phyloP scores from a whole-genome alignment of 306 rosid species.

The Hylodesmum podocarpum region DNA sequence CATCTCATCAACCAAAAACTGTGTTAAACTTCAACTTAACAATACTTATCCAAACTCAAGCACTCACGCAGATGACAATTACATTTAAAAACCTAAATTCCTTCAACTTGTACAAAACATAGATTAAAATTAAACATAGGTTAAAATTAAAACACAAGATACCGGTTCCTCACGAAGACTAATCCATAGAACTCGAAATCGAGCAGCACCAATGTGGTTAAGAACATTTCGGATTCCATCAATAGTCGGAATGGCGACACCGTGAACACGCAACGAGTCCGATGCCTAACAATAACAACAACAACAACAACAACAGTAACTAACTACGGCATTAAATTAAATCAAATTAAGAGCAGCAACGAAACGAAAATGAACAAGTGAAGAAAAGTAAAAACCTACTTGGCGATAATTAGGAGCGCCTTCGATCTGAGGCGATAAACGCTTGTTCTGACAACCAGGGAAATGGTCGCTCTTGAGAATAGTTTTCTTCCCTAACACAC shows the following conservation, averaged over 20 bases:
- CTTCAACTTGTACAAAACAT: neutral
- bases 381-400: conserved; percentile 25
- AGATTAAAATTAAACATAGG: neutral
- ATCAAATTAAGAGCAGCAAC: neutral
- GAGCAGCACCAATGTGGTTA: conserved; percentile 74
- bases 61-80: neutral
- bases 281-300: conserved; percentile 39
- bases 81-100: neutral
- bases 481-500: conserved; percentile 87
- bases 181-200: conserved; percentile 72
- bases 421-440: conserved; percentile 77
- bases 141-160: neutral
- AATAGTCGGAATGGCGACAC: conserved; percentile 87
- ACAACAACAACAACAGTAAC: too few relatives aligned
- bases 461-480: conserved; percentile 95
- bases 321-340: too few relatives aligned
- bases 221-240: conserved; percentile 85
- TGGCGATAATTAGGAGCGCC: conserved; percentile 99
- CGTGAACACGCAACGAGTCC: conserved; percentile 70
- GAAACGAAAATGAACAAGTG: neutral
- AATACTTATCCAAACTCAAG: neutral
- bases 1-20: neutral
- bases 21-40: conserved; percentile 36
- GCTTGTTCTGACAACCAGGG: conserved; percentile 96
- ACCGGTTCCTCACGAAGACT: conserved; percentile 96